These are phyloP conservation scores for Sarcodon sp. DNA, from an alignment of 768 basidiomycete species.

Conservation along the genomic window DNA sequence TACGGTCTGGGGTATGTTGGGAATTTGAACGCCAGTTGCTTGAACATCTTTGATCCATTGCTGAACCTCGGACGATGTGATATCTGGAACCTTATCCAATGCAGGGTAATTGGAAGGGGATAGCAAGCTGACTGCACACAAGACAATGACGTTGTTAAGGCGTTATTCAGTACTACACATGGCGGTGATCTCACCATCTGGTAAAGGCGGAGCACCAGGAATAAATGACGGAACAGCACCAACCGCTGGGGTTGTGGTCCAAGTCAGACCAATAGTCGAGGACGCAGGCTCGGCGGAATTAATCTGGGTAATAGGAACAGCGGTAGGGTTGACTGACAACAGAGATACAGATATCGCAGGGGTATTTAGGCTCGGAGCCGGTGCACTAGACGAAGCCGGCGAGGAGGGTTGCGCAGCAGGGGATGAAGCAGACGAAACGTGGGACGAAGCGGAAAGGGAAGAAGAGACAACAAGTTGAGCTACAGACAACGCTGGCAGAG, in stretches of 20 bases:
- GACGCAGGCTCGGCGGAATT: constrained; percentile 8
- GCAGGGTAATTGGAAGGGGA: constrained; percentile 42
- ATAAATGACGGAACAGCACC: constrained; percentile 28
- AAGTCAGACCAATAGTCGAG: constrained; percentile 14
- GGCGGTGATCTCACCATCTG: constrained; percentile 25
- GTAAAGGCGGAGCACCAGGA: constrained; percentile 45
- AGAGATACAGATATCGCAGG: constrained; percentile 16
- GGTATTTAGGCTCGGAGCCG: background rate
- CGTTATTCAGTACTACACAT: background rate
- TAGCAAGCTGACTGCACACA: constrained; percentile 27
- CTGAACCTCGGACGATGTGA: constrained; percentile 47
- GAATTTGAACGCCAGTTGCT: constrained; percentile 44
- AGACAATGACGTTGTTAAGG: background rate
- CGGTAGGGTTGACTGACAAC: constrained; percentile 19
- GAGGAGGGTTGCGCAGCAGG: background rate
- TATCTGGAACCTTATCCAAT: constrained; percentile 48
- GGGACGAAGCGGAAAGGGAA: too few relatives aligned
- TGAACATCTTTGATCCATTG: constrained; percentile 59
- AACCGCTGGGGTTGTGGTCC: constrained; percentile 19
- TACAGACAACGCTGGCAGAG: too few relatives aligned
- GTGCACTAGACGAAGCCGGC: background rate
- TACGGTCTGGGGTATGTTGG: constrained; percentile 33
- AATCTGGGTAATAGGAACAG: constrained; percentile 18
- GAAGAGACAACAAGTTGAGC: too few relatives aligned
- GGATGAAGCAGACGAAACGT: too few relatives aligned